phyloP scores from a whole-genome alignment of 768 basidiomycete species.

The Crepidotus variabilis region DNA sequence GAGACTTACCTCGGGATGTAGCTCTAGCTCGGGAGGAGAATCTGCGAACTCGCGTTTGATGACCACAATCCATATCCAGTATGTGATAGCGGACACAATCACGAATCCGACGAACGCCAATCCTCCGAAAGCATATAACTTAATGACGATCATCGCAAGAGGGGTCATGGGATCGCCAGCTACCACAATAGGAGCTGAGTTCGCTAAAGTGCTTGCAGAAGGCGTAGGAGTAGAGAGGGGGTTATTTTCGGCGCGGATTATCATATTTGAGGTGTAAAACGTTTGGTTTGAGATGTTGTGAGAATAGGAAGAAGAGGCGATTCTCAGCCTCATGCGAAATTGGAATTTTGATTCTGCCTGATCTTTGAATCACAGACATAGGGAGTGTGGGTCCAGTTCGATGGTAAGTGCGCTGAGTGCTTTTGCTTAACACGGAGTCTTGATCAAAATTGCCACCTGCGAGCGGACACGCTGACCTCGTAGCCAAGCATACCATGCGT shows the following conservation, averaged over 20 bases:
- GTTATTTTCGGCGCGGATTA: not conserved
- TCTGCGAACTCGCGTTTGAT: conserved; percentile 21
- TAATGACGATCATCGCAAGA: conserved; percentile 20
- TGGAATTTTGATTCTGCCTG: not conserved
- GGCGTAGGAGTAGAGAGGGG: not conserved
- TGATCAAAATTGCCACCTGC: not conserved
- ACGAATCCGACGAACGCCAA: conserved; percentile 23
- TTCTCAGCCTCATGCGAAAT: not conserved
- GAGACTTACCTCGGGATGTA: conserved; percentile 21
- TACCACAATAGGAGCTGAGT: not conserved
- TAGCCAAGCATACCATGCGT: not conserved
- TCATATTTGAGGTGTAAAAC: not conserved
- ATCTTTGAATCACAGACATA: not conserved
- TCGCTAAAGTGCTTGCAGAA: not conserved
- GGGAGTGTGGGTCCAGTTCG: not conserved
- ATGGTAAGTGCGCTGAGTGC: not conserved
- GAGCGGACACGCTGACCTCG: not conserved
- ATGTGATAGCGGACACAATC: conserved; percentile 16
- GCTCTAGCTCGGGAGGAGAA: conserved; percentile 22
- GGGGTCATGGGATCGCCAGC: conserved; percentile 15
- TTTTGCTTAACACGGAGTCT: not conserved
- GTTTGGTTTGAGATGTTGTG: not conserved
- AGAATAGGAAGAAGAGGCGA: not conserved
- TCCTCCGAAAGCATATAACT: conserved; percentile 26
- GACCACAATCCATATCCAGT: conserved; percentile 23